phyloP scores from a whole-genome alignment of 441 rosid genomes.

The Adansonia rubrostipa region DNA sequence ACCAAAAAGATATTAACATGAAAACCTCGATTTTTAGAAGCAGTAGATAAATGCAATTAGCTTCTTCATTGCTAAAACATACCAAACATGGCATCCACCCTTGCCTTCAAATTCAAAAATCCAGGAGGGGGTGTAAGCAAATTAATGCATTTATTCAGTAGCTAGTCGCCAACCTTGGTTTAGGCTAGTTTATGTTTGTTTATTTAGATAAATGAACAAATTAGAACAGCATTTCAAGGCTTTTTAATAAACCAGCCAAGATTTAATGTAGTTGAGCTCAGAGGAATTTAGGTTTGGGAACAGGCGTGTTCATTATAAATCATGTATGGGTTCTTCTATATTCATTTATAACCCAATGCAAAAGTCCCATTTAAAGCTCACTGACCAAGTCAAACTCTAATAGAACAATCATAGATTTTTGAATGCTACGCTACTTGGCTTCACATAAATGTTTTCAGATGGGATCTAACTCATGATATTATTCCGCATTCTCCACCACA shows the following conservation, averaged over 20 bases:
- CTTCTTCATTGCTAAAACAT: neutral
- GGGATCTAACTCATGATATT: neutral
- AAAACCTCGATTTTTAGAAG: neutral
- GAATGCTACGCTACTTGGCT: neutral
- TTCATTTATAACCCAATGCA: neutral
- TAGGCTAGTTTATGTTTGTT: constrained; percentile 12
- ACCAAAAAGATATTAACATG: neutral
- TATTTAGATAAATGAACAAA: constrained; percentile 15
- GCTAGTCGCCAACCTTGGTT: neutral
- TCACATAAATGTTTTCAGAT: neutral
- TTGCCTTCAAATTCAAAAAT: neutral
- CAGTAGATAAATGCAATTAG: neutral
- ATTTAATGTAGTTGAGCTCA: neutral
- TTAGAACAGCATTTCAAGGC: neutral
- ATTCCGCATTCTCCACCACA: neutral
- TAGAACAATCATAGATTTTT: constrained; percentile 7
- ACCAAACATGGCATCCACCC: neutral
- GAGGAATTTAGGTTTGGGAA: neutral
- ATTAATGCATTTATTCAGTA: neutral
- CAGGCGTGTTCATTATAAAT: neutral
- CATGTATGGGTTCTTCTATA: neutral
- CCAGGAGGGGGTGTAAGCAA: neutral
- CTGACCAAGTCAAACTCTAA: constrained; percentile 3
- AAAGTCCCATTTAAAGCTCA: neutral
- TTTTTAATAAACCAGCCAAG: neutral